phyloP scores from a whole-genome alignment of 371 early-diverging fungal species.

The Apophysomyces trapeziformis region DNA sequence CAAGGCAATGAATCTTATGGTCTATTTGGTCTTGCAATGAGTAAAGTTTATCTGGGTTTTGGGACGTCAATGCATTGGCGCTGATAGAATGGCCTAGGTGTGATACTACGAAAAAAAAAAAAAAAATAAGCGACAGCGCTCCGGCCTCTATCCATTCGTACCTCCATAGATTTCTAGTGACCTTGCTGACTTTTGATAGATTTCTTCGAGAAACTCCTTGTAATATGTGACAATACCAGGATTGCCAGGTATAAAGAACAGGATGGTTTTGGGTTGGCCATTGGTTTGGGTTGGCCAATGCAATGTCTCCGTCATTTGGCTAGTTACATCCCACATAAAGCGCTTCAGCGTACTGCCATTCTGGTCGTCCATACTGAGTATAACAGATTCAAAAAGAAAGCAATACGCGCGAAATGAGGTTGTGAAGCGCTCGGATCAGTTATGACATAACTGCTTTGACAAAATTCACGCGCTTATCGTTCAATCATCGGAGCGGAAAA shows the following conservation, averaged over 20 bases:
- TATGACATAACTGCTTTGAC: too few relatives aligned
- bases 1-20: constrained; percentile 69
- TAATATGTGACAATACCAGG: constrained; percentile 80
- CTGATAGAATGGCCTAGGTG: constrained; percentile 62
- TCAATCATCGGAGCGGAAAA: too few relatives aligned
- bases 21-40: constrained; percentile 67
- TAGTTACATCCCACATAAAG: constrained; percentile 53
- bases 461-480: too few relatives aligned
- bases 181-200: constrained; percentile 37
- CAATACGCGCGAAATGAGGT: too few relatives aligned
- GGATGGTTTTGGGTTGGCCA: constrained; percentile 39
- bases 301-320: constrained; percentile 53
- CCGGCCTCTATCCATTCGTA: constrained; percentile 20
- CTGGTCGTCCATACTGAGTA: too few relatives aligned
- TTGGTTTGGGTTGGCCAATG: constrained; percentile 54
- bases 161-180: constrained; percentile 62
- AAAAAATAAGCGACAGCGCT: neutral
- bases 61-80: constrained; percentile 18
- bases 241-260: constrained; percentile 70
- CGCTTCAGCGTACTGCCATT: constrained; percentile 37
- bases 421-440: too few relatives aligned
- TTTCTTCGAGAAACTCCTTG: constrained; percentile 57
- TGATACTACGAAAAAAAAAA: constrained; percentile 40
- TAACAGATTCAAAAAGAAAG: too few relatives aligned
- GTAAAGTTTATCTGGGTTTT: constrained; percentile 31